Evolutionary conservation across 805 yeast genomes (phyloP), one percentile per base, ranked within the genome.

Genomic region (Saturnispora sekii): DNA sequence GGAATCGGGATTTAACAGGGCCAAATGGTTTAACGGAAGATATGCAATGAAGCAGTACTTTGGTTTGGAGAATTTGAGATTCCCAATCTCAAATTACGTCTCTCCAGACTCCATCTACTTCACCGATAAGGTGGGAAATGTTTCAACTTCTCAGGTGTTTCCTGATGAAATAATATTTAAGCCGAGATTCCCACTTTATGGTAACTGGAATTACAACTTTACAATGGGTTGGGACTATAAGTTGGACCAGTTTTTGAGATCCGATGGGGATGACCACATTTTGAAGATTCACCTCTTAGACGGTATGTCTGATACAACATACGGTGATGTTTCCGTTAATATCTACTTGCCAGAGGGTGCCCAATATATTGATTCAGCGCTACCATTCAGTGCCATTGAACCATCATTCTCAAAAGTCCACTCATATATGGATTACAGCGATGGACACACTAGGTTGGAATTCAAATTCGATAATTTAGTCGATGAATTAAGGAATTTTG

Each of bases 201-300:
- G 98, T 40, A 94, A 89, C 36, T 93, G 98, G 98, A 74, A 80
- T 56, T 90, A 87, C 65, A 87, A 90, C 65, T 93, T 86, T 70
- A 93, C 97, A 17, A 64, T 90, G 53, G 97, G 97, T n/a, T 93
- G 96, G 96, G 76, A 81, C 41, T 74, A 77, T 51, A 66, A 70
- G 16, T 64, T 89, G 35, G 56, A 66, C 12, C 65, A 75, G 38
- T 80, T 72, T 52, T 68, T 84, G 43, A 77, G 65, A 53, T 55
- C 61, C 35, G 66, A 67, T 10, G 65, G 64, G 14, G 79, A 75
- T 47, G 62, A 68, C 11, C 85, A 76, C 58, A 58, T 83, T 10
- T 65, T 84, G 30, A 72, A 69, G 43, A 75, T 89, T 29, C 95
- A 96, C 12, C 56, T 88, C 17, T 55, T 93, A 32, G 78, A 77